Base-by-base conservation (phyloP, 805 yeast species). In the Isabelozyma rhagii region DNA sequence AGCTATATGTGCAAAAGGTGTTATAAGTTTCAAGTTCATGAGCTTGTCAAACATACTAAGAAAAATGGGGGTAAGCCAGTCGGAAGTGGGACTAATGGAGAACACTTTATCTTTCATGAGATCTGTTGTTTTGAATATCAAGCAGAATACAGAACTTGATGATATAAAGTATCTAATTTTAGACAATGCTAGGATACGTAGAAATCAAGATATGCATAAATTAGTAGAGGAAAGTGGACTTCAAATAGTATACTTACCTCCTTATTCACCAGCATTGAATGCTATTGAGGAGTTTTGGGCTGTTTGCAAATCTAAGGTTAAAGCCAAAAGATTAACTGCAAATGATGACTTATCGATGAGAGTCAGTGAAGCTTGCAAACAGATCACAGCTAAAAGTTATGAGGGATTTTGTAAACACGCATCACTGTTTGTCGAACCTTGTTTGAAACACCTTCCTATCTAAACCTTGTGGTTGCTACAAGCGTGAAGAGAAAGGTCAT, bases 201-300 rank as follows among this genome's bases (percentile, higher is more conserved):
- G 27, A 10, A 41, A 17, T 7, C 8, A 13, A 17, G 44, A 41
- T 17, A 14, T 21, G 31, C 28, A 21, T 9, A 21, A 41, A 11
- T 6, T 27, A 41, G 31, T 41, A n/a, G 14, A 13, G 17, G 31
- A 41, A 13, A 41, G 31, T 38, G 40, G 40, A n/a, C 40, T 38
- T 38, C 8, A 38, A n/a, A 38, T 38, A 13, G 40, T 44, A 5
- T 47, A 45, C 29, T 48, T 48, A 36, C 48, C 51, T 14, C 51
- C 47, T 27, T 51, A 14, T 17, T 45, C 43, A 17, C 51, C 47
- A 15, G 40, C 14, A 8, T 38, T 38, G 17, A 51, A 51, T 41
- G 51, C 49, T 28, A 43, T 51, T 43, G 47, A 51, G 15, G 41
- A 50, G 3, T 44, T 50, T 40, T 50, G 52, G 52, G 14, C 40